A percentile compares a stretch with the other conserved stretches of the same genome.
Conservation (phyloP, 140 eudicot genomes). For the Anethum foeniculum region DNA sequence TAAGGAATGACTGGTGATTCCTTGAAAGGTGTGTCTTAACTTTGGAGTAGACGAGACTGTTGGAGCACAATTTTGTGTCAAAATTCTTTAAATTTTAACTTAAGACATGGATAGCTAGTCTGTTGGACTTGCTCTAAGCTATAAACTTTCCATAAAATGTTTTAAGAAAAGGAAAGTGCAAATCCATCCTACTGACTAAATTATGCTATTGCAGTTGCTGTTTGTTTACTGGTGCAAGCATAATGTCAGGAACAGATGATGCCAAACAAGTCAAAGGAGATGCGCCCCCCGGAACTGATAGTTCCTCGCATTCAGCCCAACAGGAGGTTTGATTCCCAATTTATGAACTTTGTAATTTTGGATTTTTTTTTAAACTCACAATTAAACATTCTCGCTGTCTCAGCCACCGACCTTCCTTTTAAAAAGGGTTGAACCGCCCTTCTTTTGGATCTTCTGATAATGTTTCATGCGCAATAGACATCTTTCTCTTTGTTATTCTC, state of each 20-base stretch:
- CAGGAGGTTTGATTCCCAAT: constrained; percentile 46
- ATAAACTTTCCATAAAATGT: background rate
- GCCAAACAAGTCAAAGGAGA: constrained; percentile 38
- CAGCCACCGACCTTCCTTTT: background rate
- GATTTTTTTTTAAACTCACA: background rate
- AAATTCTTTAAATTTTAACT: background rate
- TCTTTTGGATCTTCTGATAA: background rate
- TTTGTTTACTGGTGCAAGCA: constrained; percentile 21
- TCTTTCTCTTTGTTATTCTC: background rate
- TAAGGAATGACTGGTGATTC: too few relatives aligned
- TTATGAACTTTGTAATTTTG: constrained; percentile 3
- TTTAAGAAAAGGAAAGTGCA: background rate
- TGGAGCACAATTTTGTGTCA: too few relatives aligned
- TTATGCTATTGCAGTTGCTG: constrained; percentile 28
- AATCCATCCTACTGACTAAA: background rate
- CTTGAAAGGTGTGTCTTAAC: too few relatives aligned
- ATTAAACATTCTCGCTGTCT: background rate
- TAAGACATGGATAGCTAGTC: too few relatives aligned
- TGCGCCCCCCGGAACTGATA: constrained; percentile 29
- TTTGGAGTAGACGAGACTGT: too few relatives aligned
- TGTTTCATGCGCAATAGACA: background rate
- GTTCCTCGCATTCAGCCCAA: constrained; percentile 44
- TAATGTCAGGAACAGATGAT: constrained; percentile 47
- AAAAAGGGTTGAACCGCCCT: background rate
- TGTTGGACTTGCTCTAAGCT: background rate